phyloP scores from a whole-genome alignment of 2,329 filamentous ascomycete genomes.

The Fusarium secorum region DNA sequence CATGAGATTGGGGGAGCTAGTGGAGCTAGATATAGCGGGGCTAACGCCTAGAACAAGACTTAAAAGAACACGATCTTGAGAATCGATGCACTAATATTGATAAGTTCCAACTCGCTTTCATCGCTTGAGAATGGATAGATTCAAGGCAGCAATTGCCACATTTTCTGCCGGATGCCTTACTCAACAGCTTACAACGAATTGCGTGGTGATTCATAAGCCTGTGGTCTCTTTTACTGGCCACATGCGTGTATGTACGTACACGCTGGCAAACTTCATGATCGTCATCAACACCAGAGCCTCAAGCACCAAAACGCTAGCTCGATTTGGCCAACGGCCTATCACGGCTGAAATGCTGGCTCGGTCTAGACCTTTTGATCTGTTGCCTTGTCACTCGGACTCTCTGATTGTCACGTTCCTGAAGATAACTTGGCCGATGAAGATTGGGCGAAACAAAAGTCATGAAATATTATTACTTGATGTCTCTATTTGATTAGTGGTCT shows the following conservation, averaged over 20 bases:
- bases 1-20: constrained; percentile 20
- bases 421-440: neutral
- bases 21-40: constrained; percentile 32
- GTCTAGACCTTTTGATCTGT: constrained; percentile 8
- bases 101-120: neutral
- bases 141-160: constrained; percentile 7
- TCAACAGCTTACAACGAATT: neutral
- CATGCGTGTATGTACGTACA: constrained; percentile 3
- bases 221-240: constrained; percentile 1
- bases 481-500: neutral
- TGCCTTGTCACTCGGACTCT: neutral
- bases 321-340: constrained; percentile 4
- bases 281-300: constrained; percentile 33
- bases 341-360: neutral
- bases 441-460: neutral
- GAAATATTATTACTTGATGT: neutral
- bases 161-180: neutral
- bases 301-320: constrained; percentile 22
- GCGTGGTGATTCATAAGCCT: constrained; percentile 20
- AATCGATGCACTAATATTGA: neutral
- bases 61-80: constrained; percentile 15
- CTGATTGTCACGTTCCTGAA: constrained; percentile 11
- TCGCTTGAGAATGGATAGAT: neutral
- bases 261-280: constrained; percentile 29
- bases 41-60: constrained; percentile 6